Conservation (phyloP, 176 grass and related monocot genomes). For the Aegilops speltoides region DNA sequence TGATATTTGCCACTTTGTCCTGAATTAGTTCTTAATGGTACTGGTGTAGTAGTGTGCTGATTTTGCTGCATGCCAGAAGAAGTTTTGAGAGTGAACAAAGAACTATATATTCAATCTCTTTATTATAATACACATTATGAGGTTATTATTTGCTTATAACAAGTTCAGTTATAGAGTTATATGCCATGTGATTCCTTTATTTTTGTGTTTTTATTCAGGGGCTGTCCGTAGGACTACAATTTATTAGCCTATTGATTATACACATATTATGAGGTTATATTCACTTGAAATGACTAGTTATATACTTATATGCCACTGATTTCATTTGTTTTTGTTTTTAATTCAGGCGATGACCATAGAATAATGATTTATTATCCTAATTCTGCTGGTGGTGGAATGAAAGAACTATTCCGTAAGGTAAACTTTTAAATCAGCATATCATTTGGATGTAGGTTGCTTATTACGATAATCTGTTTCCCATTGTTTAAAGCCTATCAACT, state of each 20-base stretch:
- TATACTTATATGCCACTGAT: slow-evolving; percentile 1
- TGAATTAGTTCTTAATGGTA: slow-evolving; percentile 11
- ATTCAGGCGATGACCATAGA: slow-evolving; percentile 87
- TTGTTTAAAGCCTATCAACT: not conserved
- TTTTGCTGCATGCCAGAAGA: slow-evolving; percentile 4
- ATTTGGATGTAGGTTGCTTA: slow-evolving; percentile 17
- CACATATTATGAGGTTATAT: slow-evolving; percentile 11
- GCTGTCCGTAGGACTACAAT: not conserved
- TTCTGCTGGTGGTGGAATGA: slow-evolving; percentile 99
- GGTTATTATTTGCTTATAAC: not conserved
- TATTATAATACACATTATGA: not conserved
- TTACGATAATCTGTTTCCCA: not conserved
- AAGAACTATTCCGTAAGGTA: slow-evolving; percentile 96
- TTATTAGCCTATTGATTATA: not conserved
- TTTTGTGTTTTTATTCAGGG: not conserved
- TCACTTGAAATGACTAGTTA: slow-evolving; percentile 12
- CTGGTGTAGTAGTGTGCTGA: not conserved
- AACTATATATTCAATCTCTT: not conserved
- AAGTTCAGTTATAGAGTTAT: not conserved
- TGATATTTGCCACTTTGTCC: not conserved
- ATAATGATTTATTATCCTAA: slow-evolving; percentile 99
- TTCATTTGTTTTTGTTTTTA: not conserved
- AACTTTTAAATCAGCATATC: not conserved
- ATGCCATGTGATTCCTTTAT: not conserved
- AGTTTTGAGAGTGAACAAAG: not conserved